phyloP scores from a whole-genome alignment of 163 green algal genomes.

The Chlamydomonas reinhardtii region DNA sequence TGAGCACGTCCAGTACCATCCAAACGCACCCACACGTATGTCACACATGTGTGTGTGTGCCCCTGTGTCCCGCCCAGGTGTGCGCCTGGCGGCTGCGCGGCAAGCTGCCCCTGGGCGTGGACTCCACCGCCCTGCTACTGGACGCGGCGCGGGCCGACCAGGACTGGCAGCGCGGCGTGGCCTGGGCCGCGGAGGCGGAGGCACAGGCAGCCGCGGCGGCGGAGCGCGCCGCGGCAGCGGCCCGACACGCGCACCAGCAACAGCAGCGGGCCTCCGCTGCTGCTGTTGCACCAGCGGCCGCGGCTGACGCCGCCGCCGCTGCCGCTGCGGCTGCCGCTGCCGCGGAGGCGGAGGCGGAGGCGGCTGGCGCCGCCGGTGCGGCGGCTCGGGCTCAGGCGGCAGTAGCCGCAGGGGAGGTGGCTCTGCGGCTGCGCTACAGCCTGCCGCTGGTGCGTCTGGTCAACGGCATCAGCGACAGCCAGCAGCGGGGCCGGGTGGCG shows the following conservation, averaged over 20 bases:
- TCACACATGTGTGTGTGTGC: neutral
- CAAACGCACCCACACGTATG: no score
- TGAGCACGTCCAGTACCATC: no score
- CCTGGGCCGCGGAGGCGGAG: neutral
- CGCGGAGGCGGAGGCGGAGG: neutral
- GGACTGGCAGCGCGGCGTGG: slow-evolving; percentile 13
- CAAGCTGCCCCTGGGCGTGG: slow-evolving; percentile 42
- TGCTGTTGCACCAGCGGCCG: neutral
- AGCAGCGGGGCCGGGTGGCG: slow-evolving; percentile 70
- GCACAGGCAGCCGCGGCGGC: no score
- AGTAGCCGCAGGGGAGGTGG: slow-evolving; percentile 4
- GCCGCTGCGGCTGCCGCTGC: neutral
- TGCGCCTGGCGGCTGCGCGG: slow-evolving; percentile 39
- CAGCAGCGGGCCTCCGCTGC: neutral
- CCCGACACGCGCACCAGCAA: neutral
- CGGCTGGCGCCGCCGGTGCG: neutral
- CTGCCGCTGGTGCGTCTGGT: slow-evolving; percentile 53
- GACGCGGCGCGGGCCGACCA: neutral
- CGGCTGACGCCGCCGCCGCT: neutral
- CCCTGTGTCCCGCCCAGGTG: neutral
- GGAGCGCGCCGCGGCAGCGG: neutral
- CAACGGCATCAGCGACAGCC: slow-evolving; percentile 79
- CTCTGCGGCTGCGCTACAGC: slow-evolving; percentile 31
- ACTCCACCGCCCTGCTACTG: slow-evolving; percentile 31
- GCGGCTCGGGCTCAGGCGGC: neutral